Conservation (phyloP, 2,329 filamentous ascomycete genomes). For the Sporothrix phasma region DNA sequence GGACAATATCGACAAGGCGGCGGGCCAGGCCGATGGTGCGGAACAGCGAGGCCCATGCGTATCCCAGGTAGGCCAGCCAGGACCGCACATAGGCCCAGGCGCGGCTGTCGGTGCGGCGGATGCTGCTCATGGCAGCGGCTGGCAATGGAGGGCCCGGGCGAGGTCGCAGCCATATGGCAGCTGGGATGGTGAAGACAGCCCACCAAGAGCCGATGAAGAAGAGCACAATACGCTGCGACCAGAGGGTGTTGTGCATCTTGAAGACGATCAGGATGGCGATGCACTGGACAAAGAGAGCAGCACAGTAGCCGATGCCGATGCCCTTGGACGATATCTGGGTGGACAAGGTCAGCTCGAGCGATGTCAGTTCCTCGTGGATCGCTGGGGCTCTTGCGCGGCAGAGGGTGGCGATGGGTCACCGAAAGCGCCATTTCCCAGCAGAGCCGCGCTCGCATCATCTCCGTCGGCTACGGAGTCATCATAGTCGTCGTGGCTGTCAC, state of each 20-base stretch:
- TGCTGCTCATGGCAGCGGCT: constrained; percentile 20
- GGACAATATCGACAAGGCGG: constrained; percentile 59
- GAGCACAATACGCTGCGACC: constrained; percentile 76
- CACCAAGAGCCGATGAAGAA: constrained; percentile 88
- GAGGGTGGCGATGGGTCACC: neutral
- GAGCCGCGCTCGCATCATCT: constrained; percentile 36
- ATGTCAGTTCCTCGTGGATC: constrained; percentile 40
- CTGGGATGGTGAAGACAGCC: constrained; percentile 81
- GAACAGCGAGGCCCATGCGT: constrained; percentile 79
- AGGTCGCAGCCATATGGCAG: constrained; percentile 76
- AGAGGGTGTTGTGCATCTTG: constrained; percentile 63
- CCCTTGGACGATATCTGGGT: constrained; percentile 87
- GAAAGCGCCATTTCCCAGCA: constrained; percentile 27
- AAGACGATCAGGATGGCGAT: constrained; percentile 69
- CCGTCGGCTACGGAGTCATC: constrained; percentile 24
- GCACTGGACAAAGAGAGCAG: constrained; percentile 75
- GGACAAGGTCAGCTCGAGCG: constrained; percentile 65
- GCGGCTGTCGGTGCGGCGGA: constrained; percentile 24
- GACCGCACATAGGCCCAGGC: constrained; percentile 24
- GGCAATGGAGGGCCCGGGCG: constrained; percentile 77
- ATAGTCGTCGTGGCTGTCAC: constrained; percentile 23
- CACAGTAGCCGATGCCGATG: constrained; percentile 87
- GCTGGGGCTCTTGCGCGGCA: neutral
- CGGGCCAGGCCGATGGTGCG: constrained; percentile 68
- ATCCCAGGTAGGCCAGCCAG: constrained; percentile 63